phyloP scores from a whole-genome alignment of 257 asterid genomes.

The Euphrasia confusa region DNA sequence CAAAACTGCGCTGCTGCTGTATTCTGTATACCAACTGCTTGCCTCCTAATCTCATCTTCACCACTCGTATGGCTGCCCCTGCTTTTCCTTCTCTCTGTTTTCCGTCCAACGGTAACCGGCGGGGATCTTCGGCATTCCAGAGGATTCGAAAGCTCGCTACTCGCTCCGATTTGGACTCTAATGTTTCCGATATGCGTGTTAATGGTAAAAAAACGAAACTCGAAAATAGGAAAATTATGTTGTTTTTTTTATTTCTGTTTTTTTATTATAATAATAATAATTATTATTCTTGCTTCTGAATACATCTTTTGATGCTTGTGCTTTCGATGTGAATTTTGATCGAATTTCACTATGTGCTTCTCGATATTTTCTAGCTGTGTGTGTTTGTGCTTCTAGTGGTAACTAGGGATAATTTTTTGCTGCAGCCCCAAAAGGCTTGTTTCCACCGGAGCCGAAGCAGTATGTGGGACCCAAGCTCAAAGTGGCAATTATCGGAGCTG shows the following conservation, averaged over 20 bases:
- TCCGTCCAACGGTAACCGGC: conserved; percentile 43
- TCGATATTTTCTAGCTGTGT: neutral
- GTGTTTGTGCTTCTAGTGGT: conserved; percentile 5
- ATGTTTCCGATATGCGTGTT: conserved; percentile 82
- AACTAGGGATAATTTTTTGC: conserved; percentile 15
- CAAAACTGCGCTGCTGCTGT: no score
- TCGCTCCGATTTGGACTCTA: conserved; percentile 83
- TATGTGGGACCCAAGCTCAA: conserved; percentile 94
- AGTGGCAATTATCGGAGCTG: conserved; percentile 96
- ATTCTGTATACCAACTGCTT: no score
- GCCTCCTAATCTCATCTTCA: no score
- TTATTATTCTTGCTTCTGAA: neutral
- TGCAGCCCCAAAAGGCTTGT: conserved; percentile 97
- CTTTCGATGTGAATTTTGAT: conserved; percentile 10
- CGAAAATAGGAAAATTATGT: neutral
- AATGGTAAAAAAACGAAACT: conserved; percentile 43
- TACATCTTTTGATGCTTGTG: neutral
- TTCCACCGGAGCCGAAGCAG: conserved; percentile 94
- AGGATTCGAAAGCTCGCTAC: conserved; percentile 40
- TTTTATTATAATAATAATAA: neutral
- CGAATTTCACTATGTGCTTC: neutral
- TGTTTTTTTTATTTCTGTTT: neutral
- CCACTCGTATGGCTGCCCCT: conserved; percentile 19
- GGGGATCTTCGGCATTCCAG: conserved; percentile 30
- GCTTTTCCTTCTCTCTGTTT: conserved; percentile 43